Conservation (phyloP, 2,329 filamentous ascomycete genomes). For the Sarocladium oryzae region DNA sequence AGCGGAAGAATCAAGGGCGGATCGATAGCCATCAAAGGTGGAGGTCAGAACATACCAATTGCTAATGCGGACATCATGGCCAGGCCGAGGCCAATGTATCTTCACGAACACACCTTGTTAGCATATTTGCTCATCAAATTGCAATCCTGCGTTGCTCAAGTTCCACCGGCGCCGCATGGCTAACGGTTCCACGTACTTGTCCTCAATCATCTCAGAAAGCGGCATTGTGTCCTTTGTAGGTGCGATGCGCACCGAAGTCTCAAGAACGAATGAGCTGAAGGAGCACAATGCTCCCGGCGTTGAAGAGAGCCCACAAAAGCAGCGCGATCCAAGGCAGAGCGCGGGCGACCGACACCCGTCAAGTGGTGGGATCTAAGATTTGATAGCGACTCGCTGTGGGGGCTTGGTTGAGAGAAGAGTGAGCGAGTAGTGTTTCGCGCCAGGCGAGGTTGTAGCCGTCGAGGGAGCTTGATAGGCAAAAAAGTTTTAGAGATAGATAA, state of each 20-base stretch:
- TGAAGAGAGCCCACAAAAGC: not conserved
- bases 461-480: not conserved
- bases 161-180: not conserved
- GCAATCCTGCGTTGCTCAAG: not conserved
- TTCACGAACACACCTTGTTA: constrained; percentile 24
- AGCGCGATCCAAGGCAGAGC: not conserved
- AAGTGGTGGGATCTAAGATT: not conserved
- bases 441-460: constrained; percentile 14
- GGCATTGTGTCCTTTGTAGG: not conserved
- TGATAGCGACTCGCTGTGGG: not conserved
- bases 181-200: constrained; percentile 26
- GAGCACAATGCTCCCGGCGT: not conserved
- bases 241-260: not conserved
- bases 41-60: constrained; percentile 52
- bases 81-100: constrained; percentile 70
- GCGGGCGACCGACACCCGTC: not conserved
- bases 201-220: constrained; percentile 26
- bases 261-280: not conserved
- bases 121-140: not conserved
- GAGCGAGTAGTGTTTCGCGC: constrained; percentile 15
- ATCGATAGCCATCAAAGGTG: not conserved
- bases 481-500: not conserved
- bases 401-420: not conserved
- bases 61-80: constrained; percentile 70
- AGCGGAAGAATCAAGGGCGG: too few relatives aligned